Evolutionary conservation across 2,329 filamentous ascomycete genomes (phyloP).

Genomic region (Alternaria tenuissima): DNA sequence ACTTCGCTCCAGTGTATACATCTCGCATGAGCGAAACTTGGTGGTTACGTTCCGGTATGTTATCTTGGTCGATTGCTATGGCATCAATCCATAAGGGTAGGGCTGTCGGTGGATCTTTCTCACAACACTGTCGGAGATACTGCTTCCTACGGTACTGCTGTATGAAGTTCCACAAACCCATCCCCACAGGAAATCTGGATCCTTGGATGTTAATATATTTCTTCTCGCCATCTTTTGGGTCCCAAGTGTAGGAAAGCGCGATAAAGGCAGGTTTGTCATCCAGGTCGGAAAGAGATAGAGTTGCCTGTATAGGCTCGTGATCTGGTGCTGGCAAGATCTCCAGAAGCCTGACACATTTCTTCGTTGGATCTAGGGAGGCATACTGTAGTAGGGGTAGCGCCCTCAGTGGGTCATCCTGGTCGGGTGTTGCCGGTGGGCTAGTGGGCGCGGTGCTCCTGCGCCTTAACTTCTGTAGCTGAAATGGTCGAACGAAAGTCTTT

Average conservation of each 20-base stretch:
- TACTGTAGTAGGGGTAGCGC: conserved; percentile 9
- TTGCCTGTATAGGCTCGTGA: conserved; percentile 9
- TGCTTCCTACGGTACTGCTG: conserved; percentile 21
- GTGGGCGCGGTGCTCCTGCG: conserved; percentile 5
- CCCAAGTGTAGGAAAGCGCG: conserved; percentile 28
- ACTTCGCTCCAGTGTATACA: conserved; percentile 19
- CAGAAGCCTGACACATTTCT: conserved; percentile 18
- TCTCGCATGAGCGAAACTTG: conserved; percentile 23
- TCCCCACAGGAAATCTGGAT: conserved; percentile 12
- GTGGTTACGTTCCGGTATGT: conserved; percentile 21
- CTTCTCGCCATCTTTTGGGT: conserved; percentile 11
- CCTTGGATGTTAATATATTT: conserved; percentile 16
- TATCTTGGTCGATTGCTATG: conserved; percentile 21
- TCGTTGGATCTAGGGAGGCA: conserved; percentile 8
- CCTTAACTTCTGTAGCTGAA: conserved; percentile 6
- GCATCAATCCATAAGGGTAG: conserved; percentile 24
- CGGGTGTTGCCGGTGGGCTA: neutral
- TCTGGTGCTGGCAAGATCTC: conserved; percentile 14
- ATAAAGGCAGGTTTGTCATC: conserved; percentile 20
- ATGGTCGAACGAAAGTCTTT: conserved; percentile 12
- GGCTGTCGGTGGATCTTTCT: neutral
- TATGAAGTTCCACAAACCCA: conserved; percentile 25
- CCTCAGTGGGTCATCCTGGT: neutral
- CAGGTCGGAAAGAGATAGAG: conserved; percentile 11
- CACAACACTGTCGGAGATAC: conserved; percentile 7